A percentile compares a stretch with the other conserved stretches of the same genome.
phyloP scores from a whole-genome alignment of 768 basidiomycete species.

The Lactarius akahatsu region DNA sequence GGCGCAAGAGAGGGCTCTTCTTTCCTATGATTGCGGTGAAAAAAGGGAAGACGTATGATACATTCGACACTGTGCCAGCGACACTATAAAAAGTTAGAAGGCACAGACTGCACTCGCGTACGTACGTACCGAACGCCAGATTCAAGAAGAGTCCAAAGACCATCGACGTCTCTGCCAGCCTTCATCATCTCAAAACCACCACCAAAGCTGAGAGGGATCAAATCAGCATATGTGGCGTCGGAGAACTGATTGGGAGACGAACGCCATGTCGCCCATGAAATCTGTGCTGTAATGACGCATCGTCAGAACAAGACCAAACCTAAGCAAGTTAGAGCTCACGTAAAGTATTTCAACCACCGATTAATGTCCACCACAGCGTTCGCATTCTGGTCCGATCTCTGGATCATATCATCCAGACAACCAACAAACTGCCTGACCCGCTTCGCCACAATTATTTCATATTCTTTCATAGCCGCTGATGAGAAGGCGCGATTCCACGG shows the following conservation, averaged over 20 bases:
- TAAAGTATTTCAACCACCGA: slow-evolving; percentile 42
- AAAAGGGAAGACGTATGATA: not conserved
- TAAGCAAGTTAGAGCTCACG: slow-evolving; percentile 34
- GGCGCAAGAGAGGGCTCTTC: not conserved
- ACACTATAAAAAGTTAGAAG: not conserved
- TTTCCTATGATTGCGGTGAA: not conserved
- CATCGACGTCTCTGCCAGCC: not conserved
- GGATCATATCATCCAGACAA: slow-evolving; percentile 31
- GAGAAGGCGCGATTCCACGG: slow-evolving; percentile 54
- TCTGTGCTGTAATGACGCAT: slow-evolving; percentile 38
- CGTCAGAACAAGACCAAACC: not conserved
- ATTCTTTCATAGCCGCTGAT: slow-evolving; percentile 46
- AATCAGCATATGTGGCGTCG: not conserved
- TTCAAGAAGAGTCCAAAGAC: not conserved
- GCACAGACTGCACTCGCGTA: not conserved
- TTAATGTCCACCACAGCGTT: slow-evolving; percentile 35
- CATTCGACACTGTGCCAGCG: not conserved
- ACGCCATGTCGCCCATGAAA: slow-evolving; percentile 46
- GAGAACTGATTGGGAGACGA: slow-evolving; percentile 11
- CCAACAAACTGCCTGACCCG: slow-evolving; percentile 45
- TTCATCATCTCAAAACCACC: slow-evolving; percentile 5
- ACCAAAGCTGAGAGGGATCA: not conserved
- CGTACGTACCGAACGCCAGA: not conserved
- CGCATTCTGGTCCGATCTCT: slow-evolving; percentile 25
- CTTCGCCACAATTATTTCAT: slow-evolving; percentile 41